These are phyloP conservation scores for Gnomoniopsis smithogilvyi DNA, from an alignment of 2,329 filamentous ascomycete species.

Conservation along the genomic window DNA sequence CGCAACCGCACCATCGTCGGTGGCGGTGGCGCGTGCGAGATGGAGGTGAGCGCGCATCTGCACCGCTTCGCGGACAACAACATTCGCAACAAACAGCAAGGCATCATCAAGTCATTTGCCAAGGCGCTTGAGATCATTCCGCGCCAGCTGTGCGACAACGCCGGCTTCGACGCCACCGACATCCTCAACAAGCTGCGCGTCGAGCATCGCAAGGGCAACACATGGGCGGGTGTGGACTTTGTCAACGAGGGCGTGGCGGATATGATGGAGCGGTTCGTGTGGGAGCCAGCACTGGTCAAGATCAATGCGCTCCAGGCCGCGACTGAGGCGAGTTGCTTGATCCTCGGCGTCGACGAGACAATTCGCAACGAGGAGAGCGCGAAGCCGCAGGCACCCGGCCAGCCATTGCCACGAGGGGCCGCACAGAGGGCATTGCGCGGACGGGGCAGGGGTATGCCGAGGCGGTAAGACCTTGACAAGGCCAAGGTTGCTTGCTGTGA, in stretches of 20 bases:
- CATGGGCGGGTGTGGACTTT: slow-evolving; percentile 97
- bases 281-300: slow-evolving; percentile 96
- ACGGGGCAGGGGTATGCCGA: slow-evolving; percentile 84
- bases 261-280: slow-evolving; percentile 94
- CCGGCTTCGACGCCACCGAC: slow-evolving; percentile 96
- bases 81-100: slow-evolving; percentile 91
- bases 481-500: neutral
- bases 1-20: slow-evolving; percentile 93
- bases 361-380: slow-evolving; percentile 96
- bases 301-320: slow-evolving; percentile 95
- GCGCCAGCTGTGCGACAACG: slow-evolving; percentile 96
- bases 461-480: slow-evolving; percentile 50
- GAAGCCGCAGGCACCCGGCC: slow-evolving; percentile 74
- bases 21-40: slow-evolving; percentile 90
- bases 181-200: slow-evolving; percentile 95
- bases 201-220: slow-evolving; percentile 89
- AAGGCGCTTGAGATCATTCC: slow-evolving; percentile 97
- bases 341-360: slow-evolving; percentile 95
- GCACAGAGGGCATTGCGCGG: slow-evolving; percentile 85
- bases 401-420: slow-evolving; percentile 73
- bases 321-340: slow-evolving; percentile 91
- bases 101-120: slow-evolving; percentile 96
- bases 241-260: slow-evolving; percentile 85
- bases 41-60: slow-evolving; percentile 93
- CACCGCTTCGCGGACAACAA: slow-evolving; percentile 91